phyloP scores from a whole-genome alignment of 2,329 filamentous ascomycete genomes.

The Diaporthe vaccinii region DNA sequence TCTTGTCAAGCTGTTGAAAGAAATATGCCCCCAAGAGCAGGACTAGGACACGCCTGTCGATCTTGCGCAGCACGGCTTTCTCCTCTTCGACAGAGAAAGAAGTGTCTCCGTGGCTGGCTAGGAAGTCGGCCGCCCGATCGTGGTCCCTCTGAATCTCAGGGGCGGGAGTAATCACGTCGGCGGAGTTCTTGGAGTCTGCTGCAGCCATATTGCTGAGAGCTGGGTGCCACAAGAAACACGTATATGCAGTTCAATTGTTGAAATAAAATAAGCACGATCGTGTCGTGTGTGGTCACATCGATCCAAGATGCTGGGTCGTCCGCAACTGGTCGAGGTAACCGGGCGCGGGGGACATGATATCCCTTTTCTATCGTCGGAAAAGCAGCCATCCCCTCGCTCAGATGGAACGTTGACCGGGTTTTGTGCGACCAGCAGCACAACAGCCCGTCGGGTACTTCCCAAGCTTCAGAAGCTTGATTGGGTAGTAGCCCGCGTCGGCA shows the following conservation, averaged over 20 bases:
- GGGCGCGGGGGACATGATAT: not conserved
- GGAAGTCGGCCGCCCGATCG: conserved; percentile 59
- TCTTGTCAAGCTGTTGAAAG: conserved; percentile 69
- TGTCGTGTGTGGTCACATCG: conserved; percentile 6
- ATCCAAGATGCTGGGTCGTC: not conserved
- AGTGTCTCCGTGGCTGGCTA: conserved; percentile 54
- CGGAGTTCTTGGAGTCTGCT: conserved; percentile 10
- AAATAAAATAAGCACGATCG: not conserved
- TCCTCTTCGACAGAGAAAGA: conserved; percentile 65
- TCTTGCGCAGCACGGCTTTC: conserved; percentile 58
- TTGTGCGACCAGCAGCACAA: not conserved
- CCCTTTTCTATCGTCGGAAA: not conserved
- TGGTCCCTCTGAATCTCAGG: conserved; percentile 47
- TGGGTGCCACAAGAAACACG: not conserved
- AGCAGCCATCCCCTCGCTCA: conserved; percentile 11
- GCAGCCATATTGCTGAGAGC: not conserved
- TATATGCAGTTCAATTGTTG: not conserved
- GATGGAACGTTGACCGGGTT: conserved; percentile 4
- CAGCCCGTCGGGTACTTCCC: conserved; percentile 1
- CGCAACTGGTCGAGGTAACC: not conserved
- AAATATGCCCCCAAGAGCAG: conserved; percentile 69
- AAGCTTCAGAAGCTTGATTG: conserved; percentile 20
- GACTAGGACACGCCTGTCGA: conserved; percentile 64
- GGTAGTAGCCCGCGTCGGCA: conserved; percentile 2
- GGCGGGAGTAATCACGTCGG: conserved; percentile 46